phyloP scores from a whole-genome alignment of 2,329 filamentous ascomycete species.

The Neophaeococcomyces mojaviensis region DNA sequence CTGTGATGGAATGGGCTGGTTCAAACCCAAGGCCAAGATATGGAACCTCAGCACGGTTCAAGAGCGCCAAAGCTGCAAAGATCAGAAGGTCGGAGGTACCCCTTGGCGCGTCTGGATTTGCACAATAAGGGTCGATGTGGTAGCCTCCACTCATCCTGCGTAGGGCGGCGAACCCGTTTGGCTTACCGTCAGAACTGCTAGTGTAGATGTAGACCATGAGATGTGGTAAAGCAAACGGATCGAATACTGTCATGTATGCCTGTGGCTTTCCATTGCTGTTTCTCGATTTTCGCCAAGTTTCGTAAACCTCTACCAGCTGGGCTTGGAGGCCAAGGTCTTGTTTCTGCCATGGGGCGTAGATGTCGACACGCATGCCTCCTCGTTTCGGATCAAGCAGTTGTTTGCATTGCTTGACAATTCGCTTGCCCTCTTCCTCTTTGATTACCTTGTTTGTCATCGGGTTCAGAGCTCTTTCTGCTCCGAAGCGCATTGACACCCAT shows the following conservation, averaged over 20 bases:
- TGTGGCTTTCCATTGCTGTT: conserved; percentile 28
- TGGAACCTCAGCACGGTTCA: conserved; percentile 27
- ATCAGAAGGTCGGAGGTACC: conserved; percentile 35
- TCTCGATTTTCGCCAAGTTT: conserved; percentile 31
- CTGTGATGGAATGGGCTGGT: conserved; percentile 27
- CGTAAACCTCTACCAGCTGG: conserved; percentile 30
- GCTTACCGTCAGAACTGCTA: conserved; percentile 22
- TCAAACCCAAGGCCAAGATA: conserved; percentile 36
- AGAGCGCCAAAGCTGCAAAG: conserved; percentile 32
- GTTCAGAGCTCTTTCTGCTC: conserved; percentile 34
- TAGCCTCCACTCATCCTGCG: conserved; percentile 32
- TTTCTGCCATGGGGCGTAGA: conserved; percentile 30
- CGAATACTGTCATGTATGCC: conserved; percentile 36
- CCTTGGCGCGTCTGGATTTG: conserved; percentile 28
- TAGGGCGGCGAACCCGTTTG: conserved; percentile 34
- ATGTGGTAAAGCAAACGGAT: conserved; percentile 31
- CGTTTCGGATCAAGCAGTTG: conserved; percentile 31
- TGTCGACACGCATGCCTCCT: conserved; percentile 28
- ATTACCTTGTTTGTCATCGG: conserved; percentile 34
- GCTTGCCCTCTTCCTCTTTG: conserved; percentile 29
- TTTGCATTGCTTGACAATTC: conserved; percentile 31
- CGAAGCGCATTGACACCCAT: conserved; percentile 34
- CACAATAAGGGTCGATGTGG: conserved; percentile 36
- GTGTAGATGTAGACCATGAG: conserved; percentile 38
- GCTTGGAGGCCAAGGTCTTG: conserved; percentile 27